phyloP scores from a whole-genome alignment of 805 yeast species.

The Candida cerambycidarum region DNA sequence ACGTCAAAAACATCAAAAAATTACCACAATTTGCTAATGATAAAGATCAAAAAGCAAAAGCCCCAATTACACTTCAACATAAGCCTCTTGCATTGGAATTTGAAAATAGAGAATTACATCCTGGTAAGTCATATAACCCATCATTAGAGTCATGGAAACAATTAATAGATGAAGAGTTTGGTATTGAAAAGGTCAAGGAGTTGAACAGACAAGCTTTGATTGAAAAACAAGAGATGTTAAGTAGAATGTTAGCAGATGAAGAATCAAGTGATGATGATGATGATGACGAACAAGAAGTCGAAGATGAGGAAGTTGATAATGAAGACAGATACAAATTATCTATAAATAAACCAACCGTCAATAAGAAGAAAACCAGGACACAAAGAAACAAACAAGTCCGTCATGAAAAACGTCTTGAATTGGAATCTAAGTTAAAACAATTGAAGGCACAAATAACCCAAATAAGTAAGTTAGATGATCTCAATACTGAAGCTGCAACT shows the following conservation, averaged over 20 bases:
- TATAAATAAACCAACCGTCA: constrained; percentile 64
- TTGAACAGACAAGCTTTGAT: constrained; percentile 59
- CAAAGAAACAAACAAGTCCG: constrained; percentile 72
- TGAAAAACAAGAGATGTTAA: constrained; percentile 64
- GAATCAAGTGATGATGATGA: constrained; percentile 40
- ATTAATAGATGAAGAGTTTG: constrained; percentile 66
- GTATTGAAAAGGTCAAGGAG: constrained; percentile 64
- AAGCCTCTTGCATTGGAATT: constrained; percentile 52
- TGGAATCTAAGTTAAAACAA: constrained; percentile 57
- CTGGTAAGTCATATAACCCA: constrained; percentile 93
- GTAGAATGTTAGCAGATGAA: constrained; percentile 57
- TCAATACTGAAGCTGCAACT: constrained; percentile 19
- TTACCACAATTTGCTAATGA: constrained; percentile 2
- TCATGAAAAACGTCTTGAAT: constrained; percentile 56
- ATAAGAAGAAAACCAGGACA: constrained; percentile 71
- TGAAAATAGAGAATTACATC: constrained; percentile 53
- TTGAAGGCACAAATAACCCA: constrained; percentile 62
- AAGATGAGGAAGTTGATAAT: constrained; percentile 25
- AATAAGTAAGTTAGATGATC: constrained; percentile 43
- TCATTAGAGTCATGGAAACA: constrained; percentile 77
- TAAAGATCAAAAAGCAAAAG: not conserved
- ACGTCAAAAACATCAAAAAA: not conserved
- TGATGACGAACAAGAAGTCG: constrained; percentile 39
- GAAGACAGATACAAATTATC: constrained; percentile 52
- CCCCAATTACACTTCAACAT: constrained; percentile 16